phyloP scores from a whole-genome alignment of 2,329 filamentous ascomycete genomes.

The Neophaeococcomyces aloes region DNA sequence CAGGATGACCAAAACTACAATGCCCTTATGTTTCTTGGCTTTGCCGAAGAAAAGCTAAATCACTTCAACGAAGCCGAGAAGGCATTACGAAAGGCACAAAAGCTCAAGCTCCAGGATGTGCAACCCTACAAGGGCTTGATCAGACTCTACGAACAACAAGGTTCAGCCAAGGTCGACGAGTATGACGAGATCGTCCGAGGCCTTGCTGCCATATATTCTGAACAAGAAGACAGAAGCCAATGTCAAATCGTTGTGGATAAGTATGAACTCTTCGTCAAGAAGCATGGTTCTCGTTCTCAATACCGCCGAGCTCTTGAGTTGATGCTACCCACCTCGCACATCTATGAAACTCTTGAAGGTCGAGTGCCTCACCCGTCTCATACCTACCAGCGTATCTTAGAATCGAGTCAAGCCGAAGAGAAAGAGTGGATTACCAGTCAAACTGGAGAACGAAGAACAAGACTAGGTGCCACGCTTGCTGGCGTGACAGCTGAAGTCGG shows the following conservation, averaged over 20 bases:
- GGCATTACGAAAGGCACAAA: slow-evolving; percentile 62
- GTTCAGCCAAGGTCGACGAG: slow-evolving; percentile 54
- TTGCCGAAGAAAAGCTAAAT: slow-evolving; percentile 68
- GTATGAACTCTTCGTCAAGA: slow-evolving; percentile 62
- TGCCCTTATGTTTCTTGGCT: slow-evolving; percentile 76
- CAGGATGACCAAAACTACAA: slow-evolving; percentile 72
- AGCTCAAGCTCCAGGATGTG: slow-evolving; percentile 61
- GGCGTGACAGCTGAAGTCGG: slow-evolving; percentile 83
- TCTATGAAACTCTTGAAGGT: slow-evolving; percentile 77
- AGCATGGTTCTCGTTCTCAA: slow-evolving; percentile 60
- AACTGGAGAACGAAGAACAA: slow-evolving; percentile 77
- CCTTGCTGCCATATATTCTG: slow-evolving; percentile 63
- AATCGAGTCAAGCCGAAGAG: slow-evolving; percentile 76
- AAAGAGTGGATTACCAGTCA: slow-evolving; percentile 80
- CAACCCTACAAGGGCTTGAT: slow-evolving; percentile 86
- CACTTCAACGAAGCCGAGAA: slow-evolving; percentile 62
- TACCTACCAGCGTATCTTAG: slow-evolving; percentile 71
- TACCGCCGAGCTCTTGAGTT: slow-evolving; percentile 66
- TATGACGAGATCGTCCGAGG: slow-evolving; percentile 65
- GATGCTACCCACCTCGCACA: slow-evolving; percentile 65
- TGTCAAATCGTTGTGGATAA: slow-evolving; percentile 63
- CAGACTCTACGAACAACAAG: slow-evolving; percentile 73
- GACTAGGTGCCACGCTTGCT: slow-evolving; percentile 70
- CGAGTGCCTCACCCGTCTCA: slow-evolving; percentile 66
- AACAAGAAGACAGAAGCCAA: slow-evolving; percentile 49